Evolutionary conservation across 805 yeast genomes (phyloP), one percentile per base, ranked within the genome.

Genomic region (Ogataea nakhonphanomensis): DNA sequence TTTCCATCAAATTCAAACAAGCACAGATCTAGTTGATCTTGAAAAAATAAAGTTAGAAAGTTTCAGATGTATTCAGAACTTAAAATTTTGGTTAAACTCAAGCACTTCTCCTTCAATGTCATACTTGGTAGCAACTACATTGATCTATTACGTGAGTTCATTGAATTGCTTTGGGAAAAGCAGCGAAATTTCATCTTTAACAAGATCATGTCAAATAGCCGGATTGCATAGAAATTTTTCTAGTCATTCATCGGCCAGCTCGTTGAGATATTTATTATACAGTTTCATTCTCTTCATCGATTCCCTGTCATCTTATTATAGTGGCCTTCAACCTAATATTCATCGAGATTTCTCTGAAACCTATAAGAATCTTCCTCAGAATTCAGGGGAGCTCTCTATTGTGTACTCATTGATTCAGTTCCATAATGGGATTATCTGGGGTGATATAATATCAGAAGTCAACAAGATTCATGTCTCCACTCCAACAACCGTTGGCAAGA

Each of bases 281-380:
- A 50, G 49, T 20, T 53, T 49, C 40, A 46, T 54, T 14, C 43
- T 48, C 36, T 49, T 47, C 33, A 23, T 53, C 25, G 58, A 54
- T 39, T 43, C 53, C 3, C 28, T 54, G n/a, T 28, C 47, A 2
- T 43, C 57, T 7, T 54, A 51, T 28, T 54, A 46, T 33, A 43
- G 45, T 15, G 58, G 58, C 4, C 37, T 52, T 8, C 53, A 56
- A 4, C 51, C 55, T 8, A 45, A 41, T 26, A 43, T 53, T 29
- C 40, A 44, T 15, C 27, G 31, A 12, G 47, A 47, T n/a, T 37
- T 39, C 28, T 50, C 44, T 30, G 53, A 52, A 25, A 44, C 49
- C 8, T 41, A 32, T 20, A 41, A 47, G 32, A 33, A 43, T n/a
- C 42, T 45, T 12, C 47, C 51, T 3, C 22, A 31, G 8, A 29